Conservation (phyloP, 192 early-diverging fungal genomes). For the Coemansia reversa region DNA sequence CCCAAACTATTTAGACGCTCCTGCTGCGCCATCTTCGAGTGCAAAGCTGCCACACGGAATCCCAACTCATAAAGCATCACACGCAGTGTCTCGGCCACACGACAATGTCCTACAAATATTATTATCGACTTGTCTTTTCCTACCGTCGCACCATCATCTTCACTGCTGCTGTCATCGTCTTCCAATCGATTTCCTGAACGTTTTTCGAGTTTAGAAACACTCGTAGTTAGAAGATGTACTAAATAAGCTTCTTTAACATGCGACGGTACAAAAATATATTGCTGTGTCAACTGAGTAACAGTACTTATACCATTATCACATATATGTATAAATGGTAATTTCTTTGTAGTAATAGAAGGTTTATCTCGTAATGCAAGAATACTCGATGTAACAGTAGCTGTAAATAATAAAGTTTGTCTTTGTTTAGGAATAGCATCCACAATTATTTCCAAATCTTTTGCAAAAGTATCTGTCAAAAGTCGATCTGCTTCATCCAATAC, state of each 20-base stretch:
- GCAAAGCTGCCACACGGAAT: constrained; percentile 84
- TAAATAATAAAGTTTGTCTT: constrained; percentile 93
- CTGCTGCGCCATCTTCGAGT: constrained; percentile 90
- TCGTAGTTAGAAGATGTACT: constrained; percentile 64
- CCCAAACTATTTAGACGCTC: constrained; percentile 88
- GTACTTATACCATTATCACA: constrained; percentile 60
- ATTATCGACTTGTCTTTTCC: constrained; percentile 79
- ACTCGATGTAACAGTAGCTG: constrained; percentile 92
- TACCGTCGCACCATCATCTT: constrained; percentile 1
- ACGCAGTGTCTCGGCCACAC: constrained; percentile 79
- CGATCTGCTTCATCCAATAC: constrained; percentile 98
- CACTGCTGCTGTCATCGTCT: constrained; percentile 46
- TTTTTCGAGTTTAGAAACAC: constrained; percentile 31
- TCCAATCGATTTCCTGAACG: constrained; percentile 31
- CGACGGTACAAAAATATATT: constrained; percentile 90
- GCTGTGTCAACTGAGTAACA: constrained; percentile 83
- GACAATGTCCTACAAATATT: constrained; percentile 88
- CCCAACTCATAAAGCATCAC: constrained; percentile 91
- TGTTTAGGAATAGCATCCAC: constrained; percentile 74
- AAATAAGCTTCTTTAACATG: constrained; percentile 88
- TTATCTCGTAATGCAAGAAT: constrained; percentile 71
- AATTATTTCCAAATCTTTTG: constrained; percentile 76
- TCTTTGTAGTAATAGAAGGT: constrained; percentile 4
- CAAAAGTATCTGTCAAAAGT: constrained; percentile 82
- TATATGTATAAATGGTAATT: constrained; percentile 44